A percentile compares a stretch with the other conserved stretches of the same genome.
phyloP scores from a whole-genome alignment of 768 basidiomycete species.

The Lanmaoa pseudosensibilis region DNA sequence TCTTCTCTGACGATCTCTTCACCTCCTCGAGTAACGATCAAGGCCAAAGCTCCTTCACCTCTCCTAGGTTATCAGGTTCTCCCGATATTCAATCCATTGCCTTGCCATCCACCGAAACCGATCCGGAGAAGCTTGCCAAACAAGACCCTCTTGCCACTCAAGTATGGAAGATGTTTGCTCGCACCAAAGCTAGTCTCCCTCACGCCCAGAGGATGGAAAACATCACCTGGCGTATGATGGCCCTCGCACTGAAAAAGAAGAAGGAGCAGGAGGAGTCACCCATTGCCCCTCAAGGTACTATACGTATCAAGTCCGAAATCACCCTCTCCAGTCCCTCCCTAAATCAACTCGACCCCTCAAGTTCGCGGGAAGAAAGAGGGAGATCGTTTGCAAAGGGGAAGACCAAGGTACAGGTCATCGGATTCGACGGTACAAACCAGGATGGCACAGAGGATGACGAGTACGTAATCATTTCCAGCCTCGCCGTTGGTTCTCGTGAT shows the following conservation, averaged over 20 bases:
- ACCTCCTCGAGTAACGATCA: constrained; percentile 26
- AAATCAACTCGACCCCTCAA: background rate
- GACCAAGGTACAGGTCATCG: constrained; percentile 71
- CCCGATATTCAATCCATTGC: constrained; percentile 57
- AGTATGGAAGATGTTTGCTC: constrained; percentile 96
- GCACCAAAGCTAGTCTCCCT: constrained; percentile 84
- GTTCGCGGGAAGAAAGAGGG: constrained; percentile 54
- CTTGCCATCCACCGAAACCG: constrained; percentile 43
- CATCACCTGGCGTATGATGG: constrained; percentile 98
- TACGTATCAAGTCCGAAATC: constrained; percentile 26
- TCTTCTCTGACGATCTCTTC: constrained; percentile 74
- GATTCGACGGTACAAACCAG: constrained; percentile 76
- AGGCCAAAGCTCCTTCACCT: constrained; percentile 56
- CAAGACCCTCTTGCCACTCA: constrained; percentile 93
- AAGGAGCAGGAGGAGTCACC: constrained; percentile 61
- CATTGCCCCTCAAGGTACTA: background rate
- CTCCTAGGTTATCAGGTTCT: constrained; percentile 66
- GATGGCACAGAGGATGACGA: constrained; percentile 72
- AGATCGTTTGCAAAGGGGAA: constrained; percentile 81
- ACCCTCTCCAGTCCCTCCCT: constrained; percentile 4
- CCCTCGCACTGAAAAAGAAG: constrained; percentile 87
- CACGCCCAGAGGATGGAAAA: constrained; percentile 98
- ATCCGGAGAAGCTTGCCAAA: constrained; percentile 67
- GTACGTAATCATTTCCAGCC: constrained; percentile 47
- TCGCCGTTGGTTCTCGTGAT: constrained; percentile 24